These are phyloP conservation scores for Aspergillus kassunensis DNA, from an alignment of 495 filamentous ascomycete genomes.

Conservation along the genomic window DNA sequence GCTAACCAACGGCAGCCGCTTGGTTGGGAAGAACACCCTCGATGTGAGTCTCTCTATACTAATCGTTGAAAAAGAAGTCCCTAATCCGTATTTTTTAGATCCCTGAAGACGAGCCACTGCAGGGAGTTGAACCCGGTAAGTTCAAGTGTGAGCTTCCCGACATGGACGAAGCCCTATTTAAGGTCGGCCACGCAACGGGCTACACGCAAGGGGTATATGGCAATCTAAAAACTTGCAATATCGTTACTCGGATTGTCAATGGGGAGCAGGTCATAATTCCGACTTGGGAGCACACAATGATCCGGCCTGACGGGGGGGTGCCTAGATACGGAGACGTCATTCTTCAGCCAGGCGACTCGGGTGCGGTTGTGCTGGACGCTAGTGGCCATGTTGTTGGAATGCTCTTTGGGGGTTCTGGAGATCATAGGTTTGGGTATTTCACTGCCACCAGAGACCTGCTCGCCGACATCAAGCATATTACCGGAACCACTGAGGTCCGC, in stretches of 20 bases:
- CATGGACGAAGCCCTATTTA: background rate
- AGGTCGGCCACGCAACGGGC: background rate
- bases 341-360: background rate
- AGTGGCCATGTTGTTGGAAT: background rate
- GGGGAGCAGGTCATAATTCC: background rate
- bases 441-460: background rate
- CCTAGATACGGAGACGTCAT: no score
- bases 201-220: background rate
- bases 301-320: no score
- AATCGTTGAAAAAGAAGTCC: background rate
- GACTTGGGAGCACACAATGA: background rate
- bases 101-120: background rate
- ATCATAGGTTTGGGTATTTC: background rate
- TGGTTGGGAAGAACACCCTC: background rate
- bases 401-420: background rate
- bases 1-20: background rate
- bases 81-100: background rate
- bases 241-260: background rate
- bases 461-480: background rate
- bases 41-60: background rate
- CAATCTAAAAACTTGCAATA: background rate
- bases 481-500: background rate
- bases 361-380: background rate
- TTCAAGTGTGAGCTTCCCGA: no score
- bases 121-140: no score